Percentiles rank a stretch among this genome's conserved stretches.
phyloP scores from a whole-genome alignment of 495 filamentous ascomycete species.

The Xylaria curta region DNA sequence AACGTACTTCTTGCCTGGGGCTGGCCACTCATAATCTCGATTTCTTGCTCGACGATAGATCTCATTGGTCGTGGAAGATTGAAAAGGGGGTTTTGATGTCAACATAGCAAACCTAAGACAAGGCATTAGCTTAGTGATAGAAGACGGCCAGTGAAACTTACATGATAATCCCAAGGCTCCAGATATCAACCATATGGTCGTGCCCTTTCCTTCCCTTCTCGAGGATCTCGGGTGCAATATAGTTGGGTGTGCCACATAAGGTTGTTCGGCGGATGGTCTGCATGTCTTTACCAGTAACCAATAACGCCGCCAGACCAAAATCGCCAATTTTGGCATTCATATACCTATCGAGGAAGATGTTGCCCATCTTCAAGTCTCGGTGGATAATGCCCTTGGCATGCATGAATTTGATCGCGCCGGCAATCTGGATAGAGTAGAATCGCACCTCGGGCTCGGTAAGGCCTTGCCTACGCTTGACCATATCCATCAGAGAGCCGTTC shows the following conservation, averaged over 20 bases:
- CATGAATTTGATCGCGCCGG: slow-evolving; percentile 96
- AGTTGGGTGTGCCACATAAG: slow-evolving; percentile 96
- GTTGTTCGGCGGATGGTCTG: slow-evolving; percentile 79
- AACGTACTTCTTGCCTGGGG: slow-evolving; percentile 58
- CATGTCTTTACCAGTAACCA: slow-evolving; percentile 85
- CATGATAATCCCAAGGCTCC: slow-evolving; percentile 97
- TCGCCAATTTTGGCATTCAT: slow-evolving; percentile 99
- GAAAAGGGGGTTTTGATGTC: slow-evolving; percentile 86
- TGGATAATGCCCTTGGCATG: slow-evolving; percentile 95
- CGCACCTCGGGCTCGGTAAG: slow-evolving; percentile 90
- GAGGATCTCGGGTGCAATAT: slow-evolving; percentile 96
- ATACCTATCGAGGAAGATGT: slow-evolving; percentile 91
- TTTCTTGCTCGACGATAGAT: slow-evolving; percentile 80
- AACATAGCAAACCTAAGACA: slow-evolving; percentile 78
- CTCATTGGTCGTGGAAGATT: slow-evolving; percentile 83
- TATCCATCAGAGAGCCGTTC: slow-evolving; percentile 98
- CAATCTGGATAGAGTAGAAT: slow-evolving; percentile 90
- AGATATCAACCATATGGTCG: slow-evolving; percentile 90
- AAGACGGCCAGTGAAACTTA: slow-evolving; percentile 48
- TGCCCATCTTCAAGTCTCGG: slow-evolving; percentile 96
- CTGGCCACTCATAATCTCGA: slow-evolving; percentile 78
- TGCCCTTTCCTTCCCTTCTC: slow-evolving; percentile 86
- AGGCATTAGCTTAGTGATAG: slow-evolving; percentile 2
- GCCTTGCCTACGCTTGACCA: slow-evolving; percentile 86
- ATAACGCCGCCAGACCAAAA: slow-evolving; percentile 93